These are phyloP conservation scores for Lenwebbia sp. DNA, from an alignment of 345 rosid species.

Conservation along the genomic window DNA sequence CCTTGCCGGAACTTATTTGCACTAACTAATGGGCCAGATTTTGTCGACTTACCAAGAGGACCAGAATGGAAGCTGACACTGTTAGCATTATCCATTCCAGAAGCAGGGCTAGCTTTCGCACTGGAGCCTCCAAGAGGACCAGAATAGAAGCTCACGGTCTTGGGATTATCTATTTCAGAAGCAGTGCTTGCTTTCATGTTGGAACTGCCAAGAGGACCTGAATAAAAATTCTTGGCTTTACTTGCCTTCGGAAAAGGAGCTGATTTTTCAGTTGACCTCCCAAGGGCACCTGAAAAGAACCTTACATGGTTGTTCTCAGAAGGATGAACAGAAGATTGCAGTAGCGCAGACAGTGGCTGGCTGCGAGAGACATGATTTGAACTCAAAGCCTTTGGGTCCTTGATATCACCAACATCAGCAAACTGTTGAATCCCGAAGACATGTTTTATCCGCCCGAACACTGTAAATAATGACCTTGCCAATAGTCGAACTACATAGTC, in stretches of 20 bases:
- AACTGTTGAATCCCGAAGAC: slow-evolving; percentile 53
- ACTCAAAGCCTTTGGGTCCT: slow-evolving; percentile 24
- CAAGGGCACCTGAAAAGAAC: slow-evolving; percentile 81
- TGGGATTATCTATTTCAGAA: slow-evolving; percentile 31
- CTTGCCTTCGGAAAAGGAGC: slow-evolving; percentile 34
- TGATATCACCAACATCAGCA: slow-evolving; percentile 15
- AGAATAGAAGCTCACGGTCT: slow-evolving; percentile 40
- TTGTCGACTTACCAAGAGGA: slow-evolving; percentile 45
- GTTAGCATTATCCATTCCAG: slow-evolving; percentile 36
- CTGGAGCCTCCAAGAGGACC: slow-evolving; percentile 59
- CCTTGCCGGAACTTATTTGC: slow-evolving; percentile 36
- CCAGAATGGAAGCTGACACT: slow-evolving; percentile 49
- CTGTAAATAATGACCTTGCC: slow-evolving; percentile 76
- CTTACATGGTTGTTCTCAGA: slow-evolving; percentile 43
- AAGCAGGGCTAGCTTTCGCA: slow-evolving; percentile 29
- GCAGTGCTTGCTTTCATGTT: slow-evolving; percentile 26
- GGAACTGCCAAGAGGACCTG: slow-evolving; percentile 68
- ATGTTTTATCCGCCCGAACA: slow-evolving; percentile 46
- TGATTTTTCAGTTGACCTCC: slow-evolving; percentile 28
- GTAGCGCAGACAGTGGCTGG: slow-evolving; percentile 59
- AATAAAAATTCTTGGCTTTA: slow-evolving; percentile 45
- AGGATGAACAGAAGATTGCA: slow-evolving; percentile 45
- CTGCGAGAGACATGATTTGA: slow-evolving; percentile 47
- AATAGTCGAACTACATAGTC: slow-evolving; percentile 62
- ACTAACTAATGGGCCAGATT: slow-evolving; percentile 51